Evolutionary conservation across 257 asterid species (phyloP).

Genomic region (Cynanchum wilfordii): DNA sequence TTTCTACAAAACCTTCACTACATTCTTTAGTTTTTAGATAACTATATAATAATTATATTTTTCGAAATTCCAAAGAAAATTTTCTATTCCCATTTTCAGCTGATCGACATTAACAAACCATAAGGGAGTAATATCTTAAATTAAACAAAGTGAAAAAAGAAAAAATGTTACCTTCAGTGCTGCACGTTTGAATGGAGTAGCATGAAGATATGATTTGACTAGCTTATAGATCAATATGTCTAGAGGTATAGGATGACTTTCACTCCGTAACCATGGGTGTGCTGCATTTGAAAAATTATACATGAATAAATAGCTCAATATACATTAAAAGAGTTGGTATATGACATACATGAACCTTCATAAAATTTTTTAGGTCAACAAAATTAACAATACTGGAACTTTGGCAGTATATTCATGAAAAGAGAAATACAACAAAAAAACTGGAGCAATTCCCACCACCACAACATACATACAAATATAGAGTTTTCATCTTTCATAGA

Average conservation of each 20-base stretch:
- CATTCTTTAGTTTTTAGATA: background rate
- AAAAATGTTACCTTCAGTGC: constrained; percentile 65
- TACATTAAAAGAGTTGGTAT: too few species aligned
- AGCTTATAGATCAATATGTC: constrained; percentile 78
- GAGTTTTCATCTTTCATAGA: background rate
- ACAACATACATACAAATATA: background rate
- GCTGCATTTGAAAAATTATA: constrained; percentile 41
- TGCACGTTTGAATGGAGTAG: constrained; percentile 92
- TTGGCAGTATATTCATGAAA: background rate
- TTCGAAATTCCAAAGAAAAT: background rate
- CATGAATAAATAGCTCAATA: too few species aligned
- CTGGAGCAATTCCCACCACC: background rate
- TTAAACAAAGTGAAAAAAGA: background rate
- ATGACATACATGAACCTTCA: background rate
- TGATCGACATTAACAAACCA: background rate
- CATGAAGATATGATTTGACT: constrained; percentile 75
- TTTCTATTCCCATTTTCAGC: background rate
- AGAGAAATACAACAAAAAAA: background rate
- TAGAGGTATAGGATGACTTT: constrained; percentile 79
- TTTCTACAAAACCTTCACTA: background rate
- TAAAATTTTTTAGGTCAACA: background rate
- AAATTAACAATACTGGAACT: background rate
- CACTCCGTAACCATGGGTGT: constrained; percentile 94
- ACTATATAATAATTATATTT: background rate
- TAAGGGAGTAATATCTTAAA: background rate